Conservation (phyloP, 2,329 filamentous ascomycete genomes). For the Calonectria ilicicola region DNA sequence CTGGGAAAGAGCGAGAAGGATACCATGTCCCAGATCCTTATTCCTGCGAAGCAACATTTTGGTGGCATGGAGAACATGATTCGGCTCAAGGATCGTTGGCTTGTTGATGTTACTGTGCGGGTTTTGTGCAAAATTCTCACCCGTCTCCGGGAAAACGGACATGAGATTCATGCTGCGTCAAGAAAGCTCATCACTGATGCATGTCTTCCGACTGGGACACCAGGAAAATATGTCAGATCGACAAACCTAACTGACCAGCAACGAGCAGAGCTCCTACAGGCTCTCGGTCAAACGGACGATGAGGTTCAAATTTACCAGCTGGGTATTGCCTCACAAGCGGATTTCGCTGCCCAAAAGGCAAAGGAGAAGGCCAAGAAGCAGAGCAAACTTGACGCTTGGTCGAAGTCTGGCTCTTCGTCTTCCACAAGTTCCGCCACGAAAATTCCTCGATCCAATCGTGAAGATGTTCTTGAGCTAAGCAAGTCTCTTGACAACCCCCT, state of each 20-base stretch:
- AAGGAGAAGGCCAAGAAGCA: slow-evolving; percentile 64
- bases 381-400: slow-evolving; percentile 72
- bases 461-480: slow-evolving; percentile 60
- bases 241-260: slow-evolving; percentile 87
- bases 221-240: slow-evolving; percentile 69
- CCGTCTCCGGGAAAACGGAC: slow-evolving; percentile 80
- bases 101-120: slow-evolving; percentile 84
- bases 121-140: slow-evolving; percentile 87
- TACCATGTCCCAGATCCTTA: slow-evolving; percentile 54
- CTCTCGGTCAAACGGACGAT: slow-evolving; percentile 70
- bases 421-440: slow-evolving; percentile 38
- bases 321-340: slow-evolving; percentile 44
- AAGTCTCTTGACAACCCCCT: slow-evolving; percentile 61
- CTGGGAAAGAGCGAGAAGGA: slow-evolving; percentile 50
- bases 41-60: slow-evolving; percentile 58
- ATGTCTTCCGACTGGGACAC: slow-evolving; percentile 67
- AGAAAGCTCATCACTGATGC: slow-evolving; percentile 74
- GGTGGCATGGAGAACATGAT: slow-evolving; percentile 89
- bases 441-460: slow-evolving; percentile 54
- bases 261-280: slow-evolving; percentile 82
- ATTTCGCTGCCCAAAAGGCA: slow-evolving; percentile 33
- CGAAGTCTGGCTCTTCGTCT: slow-evolving; percentile 58
- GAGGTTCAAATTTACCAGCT: slow-evolving; percentile 62
- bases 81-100: slow-evolving; percentile 86
- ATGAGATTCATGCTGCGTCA: slow-evolving; percentile 74